Percentiles rank a stretch among this genome's conserved stretches.
Evolutionary conservation across 306 rosid genomes (phyloP).

Genomic region (Fragaria vesca): DNA sequence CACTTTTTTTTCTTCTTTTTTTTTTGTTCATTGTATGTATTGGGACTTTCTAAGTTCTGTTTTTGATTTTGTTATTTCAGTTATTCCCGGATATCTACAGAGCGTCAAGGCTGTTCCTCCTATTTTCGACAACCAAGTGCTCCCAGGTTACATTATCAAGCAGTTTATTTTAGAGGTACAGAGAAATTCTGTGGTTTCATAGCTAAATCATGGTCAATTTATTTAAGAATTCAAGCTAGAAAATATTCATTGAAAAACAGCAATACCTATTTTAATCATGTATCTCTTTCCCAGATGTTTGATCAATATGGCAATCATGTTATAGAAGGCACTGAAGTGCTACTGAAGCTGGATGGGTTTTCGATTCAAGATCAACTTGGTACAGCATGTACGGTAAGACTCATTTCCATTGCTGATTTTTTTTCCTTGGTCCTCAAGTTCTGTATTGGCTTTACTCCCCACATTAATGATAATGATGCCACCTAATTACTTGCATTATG

Average conservation of each 20-base stretch:
- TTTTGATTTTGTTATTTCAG: constrained; percentile 21
- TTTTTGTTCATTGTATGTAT: neutral
- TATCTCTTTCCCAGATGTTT: constrained; percentile 38
- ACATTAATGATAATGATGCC: constrained; percentile 1
- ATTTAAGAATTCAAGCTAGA: neutral
- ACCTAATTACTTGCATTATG: neutral
- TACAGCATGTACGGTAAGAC: constrained; percentile 31
- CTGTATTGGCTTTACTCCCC: neutral
- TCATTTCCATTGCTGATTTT: neutral
- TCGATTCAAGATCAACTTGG: constrained; percentile 32
- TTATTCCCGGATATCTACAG: constrained; percentile 36
- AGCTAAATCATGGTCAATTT: neutral
- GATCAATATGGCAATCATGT: constrained; percentile 52
- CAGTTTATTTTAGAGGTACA: constrained; percentile 50
- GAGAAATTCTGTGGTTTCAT: neutral
- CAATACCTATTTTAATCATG: neutral
- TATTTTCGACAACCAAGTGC: constrained; percentile 22
- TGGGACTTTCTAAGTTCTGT: constrained; percentile 8
- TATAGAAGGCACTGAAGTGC: constrained; percentile 34
- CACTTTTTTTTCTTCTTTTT: neutral
- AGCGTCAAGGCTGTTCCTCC: constrained; percentile 28
- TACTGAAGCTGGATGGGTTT: constrained; percentile 37
- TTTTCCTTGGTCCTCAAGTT: neutral
- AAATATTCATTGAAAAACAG: neutral
- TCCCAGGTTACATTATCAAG: constrained; percentile 38